These are phyloP conservation scores for Helicocarpus griseus DNA, from an alignment of 2,329 filamentous ascomycete genomes.

Conservation along the genomic window DNA sequence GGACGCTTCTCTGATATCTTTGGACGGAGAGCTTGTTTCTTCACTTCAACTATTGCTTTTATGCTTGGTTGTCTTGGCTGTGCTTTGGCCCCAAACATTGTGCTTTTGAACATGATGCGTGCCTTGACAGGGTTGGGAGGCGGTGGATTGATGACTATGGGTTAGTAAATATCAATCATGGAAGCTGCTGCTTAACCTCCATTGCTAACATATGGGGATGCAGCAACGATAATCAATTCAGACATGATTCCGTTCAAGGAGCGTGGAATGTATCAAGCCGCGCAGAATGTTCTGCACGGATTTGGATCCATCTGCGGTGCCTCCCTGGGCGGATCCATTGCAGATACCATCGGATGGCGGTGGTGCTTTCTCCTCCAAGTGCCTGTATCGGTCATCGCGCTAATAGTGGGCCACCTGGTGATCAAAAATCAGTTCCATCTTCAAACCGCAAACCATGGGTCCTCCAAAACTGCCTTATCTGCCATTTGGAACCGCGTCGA, in stretches of 20 bases:
- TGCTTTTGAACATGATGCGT: conserved; percentile 60
- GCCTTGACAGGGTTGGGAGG: conserved; percentile 65
- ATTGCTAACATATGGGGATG: too few species aligned
- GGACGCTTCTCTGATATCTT: conserved; percentile 65
- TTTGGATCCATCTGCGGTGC: conserved; percentile 52
- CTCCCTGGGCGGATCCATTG: conserved; percentile 35
- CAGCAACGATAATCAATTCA: conserved; percentile 57
- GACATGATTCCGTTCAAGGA: conserved; percentile 65
- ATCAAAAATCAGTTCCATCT: conserved; percentile 34
- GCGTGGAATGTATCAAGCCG: conserved; percentile 61
- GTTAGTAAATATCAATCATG: conserved; percentile 18
- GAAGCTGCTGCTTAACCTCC: too few species aligned
- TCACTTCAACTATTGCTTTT: conserved; percentile 56
- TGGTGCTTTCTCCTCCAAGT: conserved; percentile 53
- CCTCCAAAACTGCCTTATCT: conserved; percentile 21
- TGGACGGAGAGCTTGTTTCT: conserved; percentile 50
- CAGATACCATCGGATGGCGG: conserved; percentile 37
- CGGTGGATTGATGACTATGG: conserved; percentile 60
- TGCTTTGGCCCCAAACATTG: conserved; percentile 55
- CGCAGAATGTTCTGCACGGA: conserved; percentile 51
- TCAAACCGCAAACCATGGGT: background rate
- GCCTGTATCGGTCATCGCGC: conserved; percentile 47
- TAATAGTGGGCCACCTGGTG: conserved; percentile 45
- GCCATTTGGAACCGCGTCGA: conserved; percentile 49
- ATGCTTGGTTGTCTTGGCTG: conserved; percentile 59